Conservation (phyloP, 495 filamentous ascomycete genomes). For the Hypomontagnella monticulosa region DNA sequence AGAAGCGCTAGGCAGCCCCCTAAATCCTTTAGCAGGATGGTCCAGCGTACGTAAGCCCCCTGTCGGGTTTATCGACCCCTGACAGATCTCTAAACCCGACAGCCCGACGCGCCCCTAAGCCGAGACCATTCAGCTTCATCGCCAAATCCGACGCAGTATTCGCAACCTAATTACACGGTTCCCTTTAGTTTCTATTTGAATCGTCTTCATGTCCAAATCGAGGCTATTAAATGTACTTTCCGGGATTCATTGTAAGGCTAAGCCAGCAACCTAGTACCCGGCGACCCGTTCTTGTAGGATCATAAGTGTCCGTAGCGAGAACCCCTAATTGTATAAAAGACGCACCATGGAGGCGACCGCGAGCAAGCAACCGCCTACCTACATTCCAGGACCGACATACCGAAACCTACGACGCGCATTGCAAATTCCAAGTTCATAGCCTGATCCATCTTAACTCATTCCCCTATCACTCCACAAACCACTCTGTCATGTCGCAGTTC, state of each 20-base stretch:
- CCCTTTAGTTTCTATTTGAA: background rate
- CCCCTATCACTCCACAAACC: too few species aligned
- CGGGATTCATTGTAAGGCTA: background rate
- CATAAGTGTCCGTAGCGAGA: background rate
- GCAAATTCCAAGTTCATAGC: too few species aligned
- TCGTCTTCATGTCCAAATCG: background rate
- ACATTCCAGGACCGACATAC: too few species aligned
- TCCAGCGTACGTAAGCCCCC: too few species aligned
- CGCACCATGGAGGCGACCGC: too few species aligned
- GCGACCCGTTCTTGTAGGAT: background rate
- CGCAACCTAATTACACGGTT: background rate
- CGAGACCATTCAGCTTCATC: background rate
- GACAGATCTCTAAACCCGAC: conserved; percentile 12
- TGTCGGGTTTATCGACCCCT: conserved; percentile 18
- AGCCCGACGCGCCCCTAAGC: background rate
- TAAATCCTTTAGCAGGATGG: too few species aligned
- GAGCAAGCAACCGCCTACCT: too few species aligned
- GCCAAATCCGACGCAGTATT: conserved; percentile 1
- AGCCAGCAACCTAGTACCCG: background rate
- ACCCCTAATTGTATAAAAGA: background rate
- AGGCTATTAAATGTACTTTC: background rate
- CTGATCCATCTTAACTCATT: too few species aligned
- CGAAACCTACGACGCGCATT: too few species aligned
- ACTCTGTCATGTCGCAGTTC: conserved; percentile 2
- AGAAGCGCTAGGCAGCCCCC: too few species aligned